Evolutionary conservation across 495 filamentous ascomycete species (phyloP).

Genomic region (Zalerion maritima): DNA sequence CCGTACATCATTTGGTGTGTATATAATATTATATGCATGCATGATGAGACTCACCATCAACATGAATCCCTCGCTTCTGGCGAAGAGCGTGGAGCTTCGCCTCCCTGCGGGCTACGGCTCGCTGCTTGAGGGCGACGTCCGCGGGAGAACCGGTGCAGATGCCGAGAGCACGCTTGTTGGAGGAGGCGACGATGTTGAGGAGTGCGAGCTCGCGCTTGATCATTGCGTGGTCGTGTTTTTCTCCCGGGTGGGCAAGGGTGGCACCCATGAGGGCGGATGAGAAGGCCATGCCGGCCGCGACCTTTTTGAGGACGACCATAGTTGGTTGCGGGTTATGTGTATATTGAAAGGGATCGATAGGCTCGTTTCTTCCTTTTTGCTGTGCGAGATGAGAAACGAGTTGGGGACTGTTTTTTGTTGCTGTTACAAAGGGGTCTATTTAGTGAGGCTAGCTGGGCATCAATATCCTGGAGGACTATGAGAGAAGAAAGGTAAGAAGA

Average conservation of each 20-base stretch:
- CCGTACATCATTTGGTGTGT: neutral
- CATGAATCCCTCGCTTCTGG: constrained; percentile 33
- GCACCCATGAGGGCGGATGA: constrained; percentile 14
- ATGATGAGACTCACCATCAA: constrained; percentile 21
- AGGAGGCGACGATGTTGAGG: constrained; percentile 16
- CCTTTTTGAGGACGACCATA: constrained; percentile 12
- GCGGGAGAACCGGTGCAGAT: constrained; percentile 14
- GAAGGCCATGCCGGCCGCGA: constrained; percentile 14
- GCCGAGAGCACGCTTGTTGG: constrained; percentile 21
- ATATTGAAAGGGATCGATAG: too few relatives aligned
- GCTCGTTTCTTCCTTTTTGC: too few relatives aligned
- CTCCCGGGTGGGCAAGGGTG: constrained; percentile 22
- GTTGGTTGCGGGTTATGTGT: too few relatives aligned
- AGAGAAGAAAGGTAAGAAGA: too few relatives aligned
- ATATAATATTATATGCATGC: too few relatives aligned
- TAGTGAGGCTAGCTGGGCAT: too few relatives aligned
- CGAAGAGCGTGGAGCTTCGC: constrained; percentile 28
- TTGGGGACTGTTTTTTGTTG: too few relatives aligned
- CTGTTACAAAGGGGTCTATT: too few relatives aligned
- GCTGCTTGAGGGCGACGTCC: constrained; percentile 16
- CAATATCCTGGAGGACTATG: too few relatives aligned
- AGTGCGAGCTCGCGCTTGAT: constrained; percentile 17
- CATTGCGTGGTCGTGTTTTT: constrained; percentile 15
- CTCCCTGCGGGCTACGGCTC: constrained; percentile 20
- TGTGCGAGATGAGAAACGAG: too few relatives aligned